phyloP scores from a whole-genome alignment of 768 basidiomycete genomes.

The Trametes cubensis region DNA sequence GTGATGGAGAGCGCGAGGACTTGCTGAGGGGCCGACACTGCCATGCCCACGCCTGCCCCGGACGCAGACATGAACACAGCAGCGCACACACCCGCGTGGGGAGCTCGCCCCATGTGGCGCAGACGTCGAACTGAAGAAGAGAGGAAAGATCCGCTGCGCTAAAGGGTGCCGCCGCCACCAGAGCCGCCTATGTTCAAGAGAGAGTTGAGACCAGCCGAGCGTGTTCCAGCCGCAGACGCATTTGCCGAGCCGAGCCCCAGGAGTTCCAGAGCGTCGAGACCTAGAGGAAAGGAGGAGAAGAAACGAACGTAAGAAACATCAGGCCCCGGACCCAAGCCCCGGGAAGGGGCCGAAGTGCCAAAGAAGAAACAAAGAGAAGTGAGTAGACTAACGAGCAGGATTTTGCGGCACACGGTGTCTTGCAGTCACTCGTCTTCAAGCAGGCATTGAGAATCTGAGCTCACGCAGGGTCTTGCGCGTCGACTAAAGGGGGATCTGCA shows the following conservation, averaged over 20 bases:
- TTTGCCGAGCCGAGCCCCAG: not conserved
- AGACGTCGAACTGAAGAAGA: not conserved
- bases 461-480: too few species aligned
- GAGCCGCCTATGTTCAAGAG: not conserved
- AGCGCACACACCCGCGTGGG: not conserved
- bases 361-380: not conserved
- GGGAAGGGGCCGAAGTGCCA: not conserved
- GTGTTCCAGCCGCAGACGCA: not conserved
- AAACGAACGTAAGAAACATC: not conserved
- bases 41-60: not conserved
- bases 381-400: not conserved
- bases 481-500: too few species aligned
- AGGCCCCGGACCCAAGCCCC: slow-evolving; percentile 5
- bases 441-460: too few species aligned
- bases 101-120: slow-evolving; percentile 1
- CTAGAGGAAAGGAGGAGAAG: not conserved
- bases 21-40: not conserved
- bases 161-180: not conserved
- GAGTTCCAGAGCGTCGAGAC: not conserved
- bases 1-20: too few species aligned
- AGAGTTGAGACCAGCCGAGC: not conserved
- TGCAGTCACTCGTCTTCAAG: not conserved
- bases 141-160: not conserved
- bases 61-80: not conserved
- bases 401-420: not conserved